Percentiles rank a stretch among this genome's conserved stretches.
These are phyloP conservation scores for Sparassis latifolia DNA, from an alignment of 1,284 basidiomycete genomes.

Conservation along the genomic window DNA sequence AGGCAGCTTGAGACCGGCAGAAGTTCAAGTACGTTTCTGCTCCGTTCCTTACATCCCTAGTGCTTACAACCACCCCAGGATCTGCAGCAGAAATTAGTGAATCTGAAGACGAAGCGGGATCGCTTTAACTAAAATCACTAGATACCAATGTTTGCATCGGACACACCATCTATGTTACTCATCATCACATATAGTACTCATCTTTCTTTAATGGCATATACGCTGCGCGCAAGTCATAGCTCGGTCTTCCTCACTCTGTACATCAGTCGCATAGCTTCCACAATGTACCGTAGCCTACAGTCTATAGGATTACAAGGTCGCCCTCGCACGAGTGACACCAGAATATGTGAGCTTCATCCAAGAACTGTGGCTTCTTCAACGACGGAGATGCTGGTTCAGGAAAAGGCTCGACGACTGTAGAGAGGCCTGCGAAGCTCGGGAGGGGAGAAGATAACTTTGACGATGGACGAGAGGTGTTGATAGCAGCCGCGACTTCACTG, in stretches of 20 bases:
- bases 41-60: not conserved
- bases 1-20: constrained; percentile 57
- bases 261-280: not conserved
- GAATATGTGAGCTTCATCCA: constrained; percentile 80
- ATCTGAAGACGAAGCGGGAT: constrained; percentile 43
- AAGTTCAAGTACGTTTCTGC: constrained; percentile 53
- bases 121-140: not conserved
- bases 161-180: not conserved
- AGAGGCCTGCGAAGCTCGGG: constrained; percentile 28
- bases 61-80: constrained; percentile 37
- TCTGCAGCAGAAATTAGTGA: constrained; percentile 52
- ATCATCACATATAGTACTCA: not conserved
- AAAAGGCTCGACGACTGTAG: constrained; percentile 24
- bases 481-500: constrained; percentile 52
- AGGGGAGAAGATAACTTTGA: constrained; percentile 24
- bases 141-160: constrained; percentile 1
- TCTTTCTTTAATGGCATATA: not conserved
- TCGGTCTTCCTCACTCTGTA: not conserved
- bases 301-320: constrained; percentile 66
- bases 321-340: constrained; percentile 79
- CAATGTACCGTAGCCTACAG: not conserved
- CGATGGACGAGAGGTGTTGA: constrained; percentile 27
- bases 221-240: not conserved
- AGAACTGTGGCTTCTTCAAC: constrained; percentile 52
- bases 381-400: constrained; percentile 13